Conservation (phyloP, 2,329 filamentous ascomycete species). For the Penicillium sclerotigenum region DNA sequence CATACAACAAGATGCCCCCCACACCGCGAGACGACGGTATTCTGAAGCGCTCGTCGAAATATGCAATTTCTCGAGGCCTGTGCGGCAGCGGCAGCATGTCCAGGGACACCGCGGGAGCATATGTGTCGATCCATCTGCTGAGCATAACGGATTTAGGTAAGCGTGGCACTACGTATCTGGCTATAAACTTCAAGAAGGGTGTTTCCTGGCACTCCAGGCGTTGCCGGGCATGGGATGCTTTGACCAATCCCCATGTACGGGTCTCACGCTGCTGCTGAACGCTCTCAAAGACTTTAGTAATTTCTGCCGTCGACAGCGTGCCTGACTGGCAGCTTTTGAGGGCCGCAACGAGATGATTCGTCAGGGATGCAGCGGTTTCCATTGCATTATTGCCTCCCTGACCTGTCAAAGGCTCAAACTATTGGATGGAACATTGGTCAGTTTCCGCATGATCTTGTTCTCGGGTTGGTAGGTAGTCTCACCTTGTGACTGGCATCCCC, state of each 20-base stretch:
- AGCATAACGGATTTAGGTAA: not conserved
- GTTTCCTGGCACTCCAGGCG: slow-evolving; percentile 18
- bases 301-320: slow-evolving; percentile 1
- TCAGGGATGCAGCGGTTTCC: slow-evolving; percentile 19
- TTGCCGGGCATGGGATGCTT: slow-evolving; percentile 13
- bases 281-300: slow-evolving; percentile 5
- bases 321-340: not conserved
- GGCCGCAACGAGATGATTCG: slow-evolving; percentile 12
- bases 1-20: not conserved
- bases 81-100: slow-evolving; percentile 11
- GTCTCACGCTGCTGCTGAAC: slow-evolving; percentile 13
- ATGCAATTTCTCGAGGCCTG: slow-evolving; percentile 3
- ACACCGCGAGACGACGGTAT: slow-evolving; percentile 2
- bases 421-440: not conserved
- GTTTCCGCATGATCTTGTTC: not conserved
- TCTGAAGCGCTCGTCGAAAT: slow-evolving; percentile 11
- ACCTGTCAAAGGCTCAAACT: slow-evolving; percentile 19
- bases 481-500: slow-evolving; percentile 20
- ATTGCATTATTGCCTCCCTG: slow-evolving; percentile 22
- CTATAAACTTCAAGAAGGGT: slow-evolving; percentile 11
- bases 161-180: slow-evolving; percentile 7
- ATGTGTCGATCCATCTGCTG: slow-evolving; percentile 1
- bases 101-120: slow-evolving; percentile 8
- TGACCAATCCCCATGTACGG: slow-evolving; percentile 8
- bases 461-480: not conserved